Evolutionary conservation across 2,329 filamentous ascomycete genomes (phyloP), one percentile per base, ranked within the genome.

Genomic region (Westerdykella sp.): DNA sequence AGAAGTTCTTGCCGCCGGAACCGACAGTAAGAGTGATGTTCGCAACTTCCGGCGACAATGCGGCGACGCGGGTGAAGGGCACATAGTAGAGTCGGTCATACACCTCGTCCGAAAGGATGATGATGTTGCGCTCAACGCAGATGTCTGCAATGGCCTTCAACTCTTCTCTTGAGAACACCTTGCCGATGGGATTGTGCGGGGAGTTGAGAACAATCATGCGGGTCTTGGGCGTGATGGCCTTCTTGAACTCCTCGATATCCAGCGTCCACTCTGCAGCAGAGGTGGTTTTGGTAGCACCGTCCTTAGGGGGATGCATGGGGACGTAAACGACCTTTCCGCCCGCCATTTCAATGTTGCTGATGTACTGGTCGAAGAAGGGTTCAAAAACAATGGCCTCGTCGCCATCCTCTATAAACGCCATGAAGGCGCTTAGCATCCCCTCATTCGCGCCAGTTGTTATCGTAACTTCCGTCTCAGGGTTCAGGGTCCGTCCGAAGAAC

Each of bases 351-450:
- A 98, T 97, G 70, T 98, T 98, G 74, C 84, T 89, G 54, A 98
- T 95, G 67, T 97, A 95, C 82, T 98, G 93, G 69, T 98, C 93
- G 65, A 97, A 98, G 72, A 96, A 98, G 10, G 93, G 93, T 72
- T 98, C 93, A 65, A 98, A 96, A 44, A 98, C 79, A 54, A 98
- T 96, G 53, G 96, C 93, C 68, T 98, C 93, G 62, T 98, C 93
- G 11, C 88, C 93, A 1, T 80, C 78, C 69, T 98, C 93, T 45
- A 98, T 82, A 57, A 98, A 98, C 2, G 80, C 93, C 93, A 98
- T 97, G 63, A 98, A 97, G 0, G 90, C 93, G 63, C 87, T 91
- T 52, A 98, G 75, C 88, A 97, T 97, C 58, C 78, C 84, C 70
- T 94, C 87, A 59, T 94, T 94, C 34, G 87, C 87, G 35, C 87